Evolutionary conservation across 345 rosid species (phyloP).

Genomic region (Arabis alpina): DNA sequence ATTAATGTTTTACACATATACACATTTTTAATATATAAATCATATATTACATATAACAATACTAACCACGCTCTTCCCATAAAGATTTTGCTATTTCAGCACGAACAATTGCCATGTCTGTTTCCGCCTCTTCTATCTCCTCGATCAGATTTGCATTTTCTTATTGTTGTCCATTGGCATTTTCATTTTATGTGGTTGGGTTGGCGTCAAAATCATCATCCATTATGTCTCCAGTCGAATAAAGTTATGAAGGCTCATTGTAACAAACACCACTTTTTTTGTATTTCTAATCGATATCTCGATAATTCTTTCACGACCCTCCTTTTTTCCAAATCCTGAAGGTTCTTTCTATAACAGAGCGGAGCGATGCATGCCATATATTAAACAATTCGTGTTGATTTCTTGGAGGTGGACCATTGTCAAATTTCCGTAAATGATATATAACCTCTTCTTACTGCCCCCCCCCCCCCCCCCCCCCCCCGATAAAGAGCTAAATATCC

Average conservation of each 20-base stretch:
- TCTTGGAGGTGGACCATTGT: background rate
- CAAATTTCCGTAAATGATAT: background rate
- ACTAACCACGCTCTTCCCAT: too few relatives aligned
- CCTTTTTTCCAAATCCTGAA: background rate
- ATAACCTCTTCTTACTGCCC: background rate
- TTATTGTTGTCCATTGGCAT: background rate
- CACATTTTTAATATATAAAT: too few relatives aligned
- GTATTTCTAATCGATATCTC: background rate
- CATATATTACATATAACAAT: too few relatives aligned
- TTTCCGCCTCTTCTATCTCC: background rate
- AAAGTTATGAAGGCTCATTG: background rate
- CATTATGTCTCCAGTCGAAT: background rate
- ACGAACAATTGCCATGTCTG: background rate
- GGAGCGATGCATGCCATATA: background rate
- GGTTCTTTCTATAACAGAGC: background rate
- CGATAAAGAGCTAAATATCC: background rate
- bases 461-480: too few relatives aligned
- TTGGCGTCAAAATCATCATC: background rate
- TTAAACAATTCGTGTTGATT: background rate
- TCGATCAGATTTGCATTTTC: too few relatives aligned
- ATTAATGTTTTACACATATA: too few relatives aligned
- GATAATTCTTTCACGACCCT: background rate
- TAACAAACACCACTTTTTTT: background rate
- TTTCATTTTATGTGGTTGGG: background rate
- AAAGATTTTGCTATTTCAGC: background rate